Conservation (phyloP, 2,329 filamentous ascomycete genomes). For the Ustilaginoidea virens region DNA sequence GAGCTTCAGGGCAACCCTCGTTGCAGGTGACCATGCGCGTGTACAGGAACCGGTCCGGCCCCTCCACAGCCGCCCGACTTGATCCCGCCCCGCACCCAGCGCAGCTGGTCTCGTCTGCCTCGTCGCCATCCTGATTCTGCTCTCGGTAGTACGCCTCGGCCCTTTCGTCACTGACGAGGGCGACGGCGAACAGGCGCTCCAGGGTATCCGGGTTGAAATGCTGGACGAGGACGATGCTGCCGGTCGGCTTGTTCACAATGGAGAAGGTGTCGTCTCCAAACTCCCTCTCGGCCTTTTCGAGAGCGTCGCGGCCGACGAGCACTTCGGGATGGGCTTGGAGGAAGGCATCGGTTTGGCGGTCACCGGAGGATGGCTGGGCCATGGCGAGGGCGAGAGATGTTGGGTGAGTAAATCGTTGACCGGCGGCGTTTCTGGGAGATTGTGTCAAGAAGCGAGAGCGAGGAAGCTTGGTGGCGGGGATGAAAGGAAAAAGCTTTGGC, state of each 20-base stretch:
- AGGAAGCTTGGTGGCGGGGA: no score
- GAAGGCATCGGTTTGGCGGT: conserved; percentile 3
- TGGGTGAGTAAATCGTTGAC: no score
- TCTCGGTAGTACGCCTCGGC: conserved; percentile 4
- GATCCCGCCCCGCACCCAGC: conserved; percentile 3
- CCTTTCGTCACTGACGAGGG: conserved; percentile 5
- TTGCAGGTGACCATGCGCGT: conserved; percentile 3
- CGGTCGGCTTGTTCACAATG: conserved; percentile 6
- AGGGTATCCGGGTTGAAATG: conserved; percentile 6
- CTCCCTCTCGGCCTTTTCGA: conserved; percentile 3
- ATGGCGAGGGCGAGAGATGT: neutral
- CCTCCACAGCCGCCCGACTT: neutral
- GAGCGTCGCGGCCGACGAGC: conserved; percentile 6
- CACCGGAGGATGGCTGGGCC: neutral
- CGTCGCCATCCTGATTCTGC: conserved; percentile 4
- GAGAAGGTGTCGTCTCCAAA: conserved; percentile 6
- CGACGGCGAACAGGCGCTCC: conserved; percentile 6
- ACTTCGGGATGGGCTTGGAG: conserved; percentile 6
- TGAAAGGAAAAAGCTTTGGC: no score
- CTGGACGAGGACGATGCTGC: conserved; percentile 6
- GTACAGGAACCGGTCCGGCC: conserved; percentile 3
- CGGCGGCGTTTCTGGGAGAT: no score
- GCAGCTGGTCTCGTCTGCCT: conserved; percentile 1
- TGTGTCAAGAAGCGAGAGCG: no score
- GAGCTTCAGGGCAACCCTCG: conserved; percentile 2